Evolutionary conservation across 257 asterid genomes (phyloP).

Genomic region (Pogostemon cablin): DNA sequence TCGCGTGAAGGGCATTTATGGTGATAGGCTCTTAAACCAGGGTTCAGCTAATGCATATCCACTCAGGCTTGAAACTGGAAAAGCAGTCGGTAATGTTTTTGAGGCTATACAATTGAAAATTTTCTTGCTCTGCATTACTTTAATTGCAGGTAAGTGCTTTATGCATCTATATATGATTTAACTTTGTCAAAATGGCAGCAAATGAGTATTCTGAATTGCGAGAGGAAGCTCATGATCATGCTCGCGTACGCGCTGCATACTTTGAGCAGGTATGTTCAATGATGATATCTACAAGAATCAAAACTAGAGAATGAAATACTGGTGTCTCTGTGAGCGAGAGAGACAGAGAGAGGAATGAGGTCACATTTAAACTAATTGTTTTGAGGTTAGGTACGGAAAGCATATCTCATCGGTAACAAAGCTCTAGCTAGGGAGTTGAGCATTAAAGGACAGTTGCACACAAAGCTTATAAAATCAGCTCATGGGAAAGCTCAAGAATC

Average conservation of each 20-base stretch:
- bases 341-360: not conserved
- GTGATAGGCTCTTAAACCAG: slow-evolving; percentile 54
- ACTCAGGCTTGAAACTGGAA: slow-evolving; percentile 80
- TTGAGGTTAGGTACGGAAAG: slow-evolving; percentile 73
- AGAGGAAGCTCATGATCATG: slow-evolving; percentile 87
- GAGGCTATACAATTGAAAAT: slow-evolving; percentile 23
- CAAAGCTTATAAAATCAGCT: slow-evolving; percentile 74
- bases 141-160: slow-evolving; percentile 28
- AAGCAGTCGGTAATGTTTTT: slow-evolving; percentile 65
- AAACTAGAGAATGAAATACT: not conserved
- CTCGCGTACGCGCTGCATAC: slow-evolving; percentile 70
- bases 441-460: slow-evolving; percentile 74
- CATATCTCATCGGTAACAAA: slow-evolving; percentile 73
- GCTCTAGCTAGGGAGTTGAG: slow-evolving; percentile 82
- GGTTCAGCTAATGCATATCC: slow-evolving; percentile 65
- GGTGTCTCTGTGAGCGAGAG: not conserved
- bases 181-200: slow-evolving; percentile 70
- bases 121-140: slow-evolving; percentile 24
- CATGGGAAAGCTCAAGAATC: slow-evolving; percentile 75
- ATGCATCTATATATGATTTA: slow-evolving; percentile 45
- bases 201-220: slow-evolving; percentile 68
- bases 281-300: slow-evolving; percentile 14
- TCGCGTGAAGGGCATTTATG: slow-evolving; percentile 56
- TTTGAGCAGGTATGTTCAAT: slow-evolving; percentile 68
- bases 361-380: slow-evolving; percentile 18